Base-by-base conservation (phyloP, 441 rosid species). In the Gossypium aridum region DNA sequence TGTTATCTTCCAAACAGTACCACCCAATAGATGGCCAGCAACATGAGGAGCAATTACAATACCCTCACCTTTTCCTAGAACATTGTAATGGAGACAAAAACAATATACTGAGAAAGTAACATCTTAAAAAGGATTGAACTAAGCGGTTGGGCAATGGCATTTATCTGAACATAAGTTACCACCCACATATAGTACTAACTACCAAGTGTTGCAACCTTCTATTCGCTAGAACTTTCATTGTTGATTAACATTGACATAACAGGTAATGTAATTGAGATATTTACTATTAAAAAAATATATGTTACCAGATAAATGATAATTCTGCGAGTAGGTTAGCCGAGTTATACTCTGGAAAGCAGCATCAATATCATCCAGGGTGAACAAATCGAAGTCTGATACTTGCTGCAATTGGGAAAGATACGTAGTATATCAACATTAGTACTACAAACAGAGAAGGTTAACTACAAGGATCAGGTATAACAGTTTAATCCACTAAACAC, bases 21-120 rank as follows among this genome's bases (percentile, higher is more conserved):
- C 96, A 78, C 99, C 99, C 78, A 96, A 80, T 74, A 92, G 91
- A 85, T 96, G 99, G 57, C 98, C 99, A 78, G 98, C 97, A 66
- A 82, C 95, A 79, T 93, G 97, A 23, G 99, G 99, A 59, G 97
- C 85, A 77, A 96, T 89, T 26, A 96, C 99, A 83, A 96, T 92
- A 39, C 97, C 97, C 81, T 93, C 99, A 61, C 97, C 99, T 81
- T 91, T 93, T 37, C 98, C 99, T 95, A 76, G 71, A 70, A 53
- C 25, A 26, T 69, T 26, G n/a, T 34, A 51, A 53, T 37, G 2
- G 37, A 25, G 73, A 31, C 14, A 66, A 70, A 69, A 77, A 69
- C 69, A 73, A 43, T 22, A 51, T 6, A 79, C 55, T 7, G 19
- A 74, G 78, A 22, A 37, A 64, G 26, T 54, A 62, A 19, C 1